These are phyloP conservation scores for Debaryomyces tyrocola DNA, from an alignment of 805 yeast species.

Conservation along the genomic window DNA sequence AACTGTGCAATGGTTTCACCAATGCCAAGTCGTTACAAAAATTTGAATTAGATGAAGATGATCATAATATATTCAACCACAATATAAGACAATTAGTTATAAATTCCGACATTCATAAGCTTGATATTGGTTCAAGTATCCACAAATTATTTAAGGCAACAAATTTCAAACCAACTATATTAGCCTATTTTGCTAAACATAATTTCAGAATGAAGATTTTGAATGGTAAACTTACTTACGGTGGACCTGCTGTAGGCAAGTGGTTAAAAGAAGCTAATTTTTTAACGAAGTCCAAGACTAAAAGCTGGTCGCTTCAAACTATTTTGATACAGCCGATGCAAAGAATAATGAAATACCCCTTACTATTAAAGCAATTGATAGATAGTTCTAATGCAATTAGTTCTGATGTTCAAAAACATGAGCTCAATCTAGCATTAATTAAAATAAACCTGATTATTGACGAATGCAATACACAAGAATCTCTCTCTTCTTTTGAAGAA, in stretches of 20 bases:
- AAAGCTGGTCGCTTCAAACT: conserved; percentile 41
- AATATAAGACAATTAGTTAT: conserved; percentile 4
- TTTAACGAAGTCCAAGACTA: conserved; percentile 22
- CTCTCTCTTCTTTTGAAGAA: conserved; percentile 12
- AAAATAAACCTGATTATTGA: conserved; percentile 19
- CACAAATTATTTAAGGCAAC: conserved; percentile 5
- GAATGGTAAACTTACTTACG: conserved; percentile 20
- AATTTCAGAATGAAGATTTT: conserved; percentile 6
- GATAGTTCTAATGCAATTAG: conserved; percentile 8
- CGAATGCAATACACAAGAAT: conserved; percentile 9
- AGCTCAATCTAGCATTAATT: conserved; percentile 17
- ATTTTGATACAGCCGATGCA: conserved; percentile 47
- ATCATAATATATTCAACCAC: background rate
- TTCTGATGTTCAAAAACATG: conserved; percentile 9
- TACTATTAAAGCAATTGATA: conserved; percentile 14
- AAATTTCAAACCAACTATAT: conserved; percentile 1
- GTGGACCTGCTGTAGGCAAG: conserved; percentile 17
- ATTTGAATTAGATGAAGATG: background rate
- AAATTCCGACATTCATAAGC: conserved; percentile 4
- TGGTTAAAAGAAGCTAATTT: conserved; percentile 33
- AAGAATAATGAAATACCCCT: conserved; percentile 38
- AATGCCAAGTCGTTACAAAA: conserved; percentile 1
- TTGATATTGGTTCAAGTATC: conserved; percentile 11
- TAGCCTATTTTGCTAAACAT: conserved; percentile 6
- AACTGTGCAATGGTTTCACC: conserved; percentile 3